Conservation (phyloP, 495 filamentous ascomycete species). For the Aspergillus cavernicola region DNA sequence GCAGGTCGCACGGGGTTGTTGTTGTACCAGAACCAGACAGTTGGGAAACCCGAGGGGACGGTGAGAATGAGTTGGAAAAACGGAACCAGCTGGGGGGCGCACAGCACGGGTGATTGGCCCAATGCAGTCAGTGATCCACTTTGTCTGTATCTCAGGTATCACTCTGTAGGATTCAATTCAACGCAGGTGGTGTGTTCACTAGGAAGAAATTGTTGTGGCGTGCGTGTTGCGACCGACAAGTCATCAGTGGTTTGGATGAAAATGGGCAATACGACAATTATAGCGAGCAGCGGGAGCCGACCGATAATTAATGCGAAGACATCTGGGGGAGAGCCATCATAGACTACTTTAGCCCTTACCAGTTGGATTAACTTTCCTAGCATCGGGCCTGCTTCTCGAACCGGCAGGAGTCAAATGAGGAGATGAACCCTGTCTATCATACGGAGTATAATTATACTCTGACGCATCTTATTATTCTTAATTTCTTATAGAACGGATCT, state of each 20-base stretch:
- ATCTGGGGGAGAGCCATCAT: not conserved
- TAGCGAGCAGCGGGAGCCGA: conserved; percentile 10
- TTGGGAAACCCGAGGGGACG: conserved; percentile 28
- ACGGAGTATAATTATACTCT: too few relatives aligned
- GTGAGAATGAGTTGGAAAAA: conserved; percentile 12
- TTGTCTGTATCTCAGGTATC: too few relatives aligned
- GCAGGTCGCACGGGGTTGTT: conserved; percentile 21
- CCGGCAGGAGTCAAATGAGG: not conserved
- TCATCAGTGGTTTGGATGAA: too few relatives aligned
- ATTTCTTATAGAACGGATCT: too few relatives aligned
- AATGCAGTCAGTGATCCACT: conserved; percentile 17
- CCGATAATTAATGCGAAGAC: conserved; percentile 16
- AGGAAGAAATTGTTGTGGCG: too few relatives aligned
- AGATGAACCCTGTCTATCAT: not conserved
- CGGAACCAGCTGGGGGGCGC: not conserved
- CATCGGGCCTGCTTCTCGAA: not conserved
- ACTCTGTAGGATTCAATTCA: too few relatives aligned
- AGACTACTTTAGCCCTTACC: not conserved
- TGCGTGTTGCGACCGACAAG: too few relatives aligned
- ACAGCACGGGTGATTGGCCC: conserved; percentile 18
- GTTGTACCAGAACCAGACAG: conserved; percentile 23
- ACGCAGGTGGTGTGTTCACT: too few relatives aligned
- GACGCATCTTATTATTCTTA: too few relatives aligned
- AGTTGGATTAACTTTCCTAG: not conserved
- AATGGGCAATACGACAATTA: not conserved